Base-by-base conservation (phyloP, 2,329 filamentous ascomycete species). In the Colletotrichum tabaci region DNA sequence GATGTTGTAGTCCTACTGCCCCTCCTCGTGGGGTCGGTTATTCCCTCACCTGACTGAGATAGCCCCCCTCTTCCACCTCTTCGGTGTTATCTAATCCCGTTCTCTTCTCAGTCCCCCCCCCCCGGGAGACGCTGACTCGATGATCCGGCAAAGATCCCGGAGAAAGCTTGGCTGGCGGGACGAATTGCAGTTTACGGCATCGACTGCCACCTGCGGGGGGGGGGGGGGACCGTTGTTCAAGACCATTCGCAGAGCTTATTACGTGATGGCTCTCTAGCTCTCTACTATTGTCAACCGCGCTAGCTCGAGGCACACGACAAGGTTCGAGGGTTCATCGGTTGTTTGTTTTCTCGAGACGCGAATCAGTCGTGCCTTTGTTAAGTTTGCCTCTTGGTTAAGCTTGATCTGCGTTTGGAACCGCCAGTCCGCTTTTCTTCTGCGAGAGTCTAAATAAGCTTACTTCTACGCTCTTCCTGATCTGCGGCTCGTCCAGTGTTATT, bases 131-230 rank as follows among this genome's bases (percentile, higher is more conserved):
- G 40, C 23, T 67, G 67, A 61, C 67, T 62, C 35, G 56, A 30
- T 26, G 26, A 30, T 18, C 47, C 26, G 18, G 38, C 6, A 6
- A 6, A 44, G 26, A 50, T 47, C 23, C 49, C 18, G 47, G 56
- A 38, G 50, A 35, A 57, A 46, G n/a, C 23, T 52, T 18, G 12
- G 47, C 40, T 61, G 49, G 40, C 42, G 40, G 58, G 57, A 49
- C 49, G 44, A 66, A 55, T 61, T 69, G 67, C 67, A 69, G 57
- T 67, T 58, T 47, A 58, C 61, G 52, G 67, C 67, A 67, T 61
- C 40, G 49, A 61, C 40, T 52, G 56, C 56, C 67, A 23, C 57
- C 56, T 46, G 67, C 49, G 35, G 63, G 56, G 26, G 26, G 26
- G 21, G 21, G 26, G 42, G 2, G 64, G 56, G n/a, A n/a, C 47